A percentile compares a stretch with the other conserved stretches of the same genome.
Evolutionary conservation across 208 protist genomes (phyloP).

Genomic region (Trypanosoma boissoni): DNA sequence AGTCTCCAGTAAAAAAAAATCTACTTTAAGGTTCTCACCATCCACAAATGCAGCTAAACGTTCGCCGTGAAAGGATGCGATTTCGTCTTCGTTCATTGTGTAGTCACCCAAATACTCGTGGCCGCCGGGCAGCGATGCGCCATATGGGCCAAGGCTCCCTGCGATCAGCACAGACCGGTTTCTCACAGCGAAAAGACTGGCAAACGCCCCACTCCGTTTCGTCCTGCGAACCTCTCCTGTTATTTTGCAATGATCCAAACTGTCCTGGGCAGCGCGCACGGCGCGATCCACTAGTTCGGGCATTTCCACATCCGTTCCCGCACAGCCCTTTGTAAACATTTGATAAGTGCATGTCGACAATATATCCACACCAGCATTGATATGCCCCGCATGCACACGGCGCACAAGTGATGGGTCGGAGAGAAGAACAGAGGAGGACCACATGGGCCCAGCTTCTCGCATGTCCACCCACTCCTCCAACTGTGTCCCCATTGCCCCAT

Average conservation of each 20-base stretch:
- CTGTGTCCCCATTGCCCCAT: conserved; percentile 24
- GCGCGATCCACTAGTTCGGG: conserved; percentile 12
- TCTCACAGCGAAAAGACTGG: neutral
- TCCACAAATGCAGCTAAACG: conserved; percentile 16
- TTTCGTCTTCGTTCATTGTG: conserved; percentile 7
- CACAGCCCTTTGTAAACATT: conserved; percentile 19
- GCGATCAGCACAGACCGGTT: conserved; percentile 13
- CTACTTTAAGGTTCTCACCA: conserved; percentile 14
- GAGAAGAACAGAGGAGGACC: conserved; percentile 17
- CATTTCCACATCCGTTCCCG: neutral
- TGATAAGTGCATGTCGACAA: conserved; percentile 23
- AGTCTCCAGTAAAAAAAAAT: conserved; percentile 22
- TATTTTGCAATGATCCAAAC: neutral
- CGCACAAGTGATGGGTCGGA: conserved; percentile 6
- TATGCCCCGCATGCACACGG: conserved; percentile 10
- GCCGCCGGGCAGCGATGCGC: conserved; percentile 3
- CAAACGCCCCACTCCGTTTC: neutral
- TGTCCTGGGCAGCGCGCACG: neutral
- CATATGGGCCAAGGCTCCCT: conserved; percentile 20
- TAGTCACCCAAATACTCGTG: conserved; percentile 20
- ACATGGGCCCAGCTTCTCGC: conserved; percentile 3
- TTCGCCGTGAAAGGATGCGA: conserved; percentile 9
- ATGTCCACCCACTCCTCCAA: conserved; percentile 10
- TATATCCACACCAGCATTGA: conserved; percentile 17
- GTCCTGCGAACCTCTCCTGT: neutral